These are phyloP conservation scores for Aspergillus unguis DNA, from an alignment of 2,329 filamentous ascomycete genomes.

Conservation along the genomic window DNA sequence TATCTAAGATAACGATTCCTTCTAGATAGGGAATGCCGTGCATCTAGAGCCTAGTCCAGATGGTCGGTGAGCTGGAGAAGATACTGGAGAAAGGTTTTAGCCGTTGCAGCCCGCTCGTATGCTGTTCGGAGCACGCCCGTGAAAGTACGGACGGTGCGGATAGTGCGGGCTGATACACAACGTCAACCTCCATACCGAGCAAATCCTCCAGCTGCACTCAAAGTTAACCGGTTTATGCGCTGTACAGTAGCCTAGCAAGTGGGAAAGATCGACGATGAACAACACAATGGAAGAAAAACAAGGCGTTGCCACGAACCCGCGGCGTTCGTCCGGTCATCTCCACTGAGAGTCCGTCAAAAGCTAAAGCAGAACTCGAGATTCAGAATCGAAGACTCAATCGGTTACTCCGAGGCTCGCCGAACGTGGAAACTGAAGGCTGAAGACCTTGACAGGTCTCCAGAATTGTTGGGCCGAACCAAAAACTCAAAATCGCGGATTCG, in stretches of 20 bases:
- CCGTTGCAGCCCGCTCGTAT: too few species aligned
- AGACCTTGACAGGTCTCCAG: not conserved
- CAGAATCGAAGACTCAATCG: not conserved
- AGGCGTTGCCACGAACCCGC: constrained; percentile 16
- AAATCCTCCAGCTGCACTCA: too few species aligned
- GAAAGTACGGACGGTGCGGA: too few species aligned
- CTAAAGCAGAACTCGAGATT: not conserved
- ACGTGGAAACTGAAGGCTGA: not conserved
- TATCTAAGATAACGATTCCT: constrained; percentile 13
- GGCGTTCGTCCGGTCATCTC: constrained; percentile 12
- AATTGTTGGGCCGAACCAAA: not conserved
- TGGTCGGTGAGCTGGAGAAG: not conserved
- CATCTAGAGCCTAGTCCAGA: constrained; percentile 15
- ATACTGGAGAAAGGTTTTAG: too few species aligned
- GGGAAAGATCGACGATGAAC: constrained; percentile 14
- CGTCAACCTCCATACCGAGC: too few species aligned
- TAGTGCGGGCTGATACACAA: too few species aligned
- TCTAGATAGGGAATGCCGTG: constrained; percentile 13
- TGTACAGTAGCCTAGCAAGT: constrained; percentile 10
- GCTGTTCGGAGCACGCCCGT: too few species aligned
- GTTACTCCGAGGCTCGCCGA: constrained; percentile 10
- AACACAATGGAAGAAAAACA: constrained; percentile 11
- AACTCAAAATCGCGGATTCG: constrained; percentile 1
- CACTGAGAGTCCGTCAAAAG: constrained; percentile 13
- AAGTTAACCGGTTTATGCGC: constrained; percentile 10